Conservation (phyloP, 2,329 filamentous ascomycete species). For the Cercospora janseana region DNA sequence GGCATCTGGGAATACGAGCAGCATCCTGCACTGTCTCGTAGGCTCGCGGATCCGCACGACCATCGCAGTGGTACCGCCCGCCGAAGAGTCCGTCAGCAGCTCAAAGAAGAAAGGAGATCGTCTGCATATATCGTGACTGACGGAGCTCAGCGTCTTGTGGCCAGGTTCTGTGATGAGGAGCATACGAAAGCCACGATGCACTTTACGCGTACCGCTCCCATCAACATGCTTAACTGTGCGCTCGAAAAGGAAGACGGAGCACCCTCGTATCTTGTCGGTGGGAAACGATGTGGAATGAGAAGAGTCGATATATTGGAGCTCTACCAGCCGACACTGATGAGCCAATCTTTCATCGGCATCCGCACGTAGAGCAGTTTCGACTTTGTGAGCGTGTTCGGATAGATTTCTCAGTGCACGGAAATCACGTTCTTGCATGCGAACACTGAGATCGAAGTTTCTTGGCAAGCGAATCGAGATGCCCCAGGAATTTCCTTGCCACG, state of each 20-base stretch:
- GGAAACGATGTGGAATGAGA: constrained; percentile 71
- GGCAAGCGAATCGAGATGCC: constrained; percentile 69
- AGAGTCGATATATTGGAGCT: constrained; percentile 79
- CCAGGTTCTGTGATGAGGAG: constrained; percentile 73
- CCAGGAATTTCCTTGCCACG: constrained; percentile 69
- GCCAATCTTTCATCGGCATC: constrained; percentile 67
- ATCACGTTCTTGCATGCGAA: constrained; percentile 72
- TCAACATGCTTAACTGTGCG: constrained; percentile 65
- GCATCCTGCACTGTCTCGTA: constrained; percentile 66
- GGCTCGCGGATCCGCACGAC: constrained; percentile 69
- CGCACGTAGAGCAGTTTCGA: constrained; percentile 68
- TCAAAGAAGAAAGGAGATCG: constrained; percentile 72
- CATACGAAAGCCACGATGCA: constrained; percentile 77
- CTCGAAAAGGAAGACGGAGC: constrained; percentile 74
- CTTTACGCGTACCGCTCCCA: constrained; percentile 67
- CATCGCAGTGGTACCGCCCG: constrained; percentile 68
- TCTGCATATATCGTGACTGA: constrained; percentile 67
- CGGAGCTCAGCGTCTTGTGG: constrained; percentile 72
- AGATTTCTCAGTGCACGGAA: constrained; percentile 78
- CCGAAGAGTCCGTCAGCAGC: constrained; percentile 55
- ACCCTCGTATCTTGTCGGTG: constrained; percentile 67
- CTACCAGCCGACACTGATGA: constrained; percentile 66
- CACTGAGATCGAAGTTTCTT: constrained; percentile 69
- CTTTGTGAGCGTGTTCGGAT: constrained; percentile 77
- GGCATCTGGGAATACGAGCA: constrained; percentile 73